Evolutionary conservation across 2,329 filamentous ascomycete species (phyloP), one percentile per base, ranked within the genome.

Genomic region (Rutstroemia sp.): DNA sequence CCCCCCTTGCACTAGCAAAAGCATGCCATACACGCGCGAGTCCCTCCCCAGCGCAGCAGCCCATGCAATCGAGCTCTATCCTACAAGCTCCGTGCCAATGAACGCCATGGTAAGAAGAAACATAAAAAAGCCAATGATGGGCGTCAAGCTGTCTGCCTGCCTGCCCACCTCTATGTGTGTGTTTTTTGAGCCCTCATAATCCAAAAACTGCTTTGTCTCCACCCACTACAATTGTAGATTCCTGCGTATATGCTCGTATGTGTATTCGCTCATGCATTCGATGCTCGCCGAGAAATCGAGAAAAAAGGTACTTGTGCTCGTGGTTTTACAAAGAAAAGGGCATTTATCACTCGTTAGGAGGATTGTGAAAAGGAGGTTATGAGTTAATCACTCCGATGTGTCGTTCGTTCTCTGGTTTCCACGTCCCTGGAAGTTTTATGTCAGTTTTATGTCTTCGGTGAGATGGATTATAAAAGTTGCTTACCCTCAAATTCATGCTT

Each of bases 401-500:
- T 61, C 86, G 79, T 67, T 87, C 81, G 63, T 72, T 79, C 67
- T 88, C 85, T 23, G 87, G 86, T 70, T 90, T 90, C 86, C 86
- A 90, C 3, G 84, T 86, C 49, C 86, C 86, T 89, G 51, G 17
- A 19, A 8, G 30, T 2, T 53, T 14, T 14, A 46, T 9, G 19
- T 53, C 51, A 62, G 60, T 44, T 42, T 25, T n/a, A 17, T 14
- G 27, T 21, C 21, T 3, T 17, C 21, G 17, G 17, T n/a, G 23
- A 12, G 38, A 46, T n/a, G n/a, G 42, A 44, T n/a, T 5, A n/a
- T 7, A 6, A 36, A n/a, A 25, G 12, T 48, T 25, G 19, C 17
- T 75, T 34, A 95, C 92, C 94, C 77, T 95, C 89, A 71, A 99
- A 99, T 55, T 91, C 86, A 74, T 99, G 94, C 74, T 94, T 92